Evolutionary conservation across 768 basidiomycete genomes (phyloP).

Genomic region (Agaricus subrufescens): DNA sequence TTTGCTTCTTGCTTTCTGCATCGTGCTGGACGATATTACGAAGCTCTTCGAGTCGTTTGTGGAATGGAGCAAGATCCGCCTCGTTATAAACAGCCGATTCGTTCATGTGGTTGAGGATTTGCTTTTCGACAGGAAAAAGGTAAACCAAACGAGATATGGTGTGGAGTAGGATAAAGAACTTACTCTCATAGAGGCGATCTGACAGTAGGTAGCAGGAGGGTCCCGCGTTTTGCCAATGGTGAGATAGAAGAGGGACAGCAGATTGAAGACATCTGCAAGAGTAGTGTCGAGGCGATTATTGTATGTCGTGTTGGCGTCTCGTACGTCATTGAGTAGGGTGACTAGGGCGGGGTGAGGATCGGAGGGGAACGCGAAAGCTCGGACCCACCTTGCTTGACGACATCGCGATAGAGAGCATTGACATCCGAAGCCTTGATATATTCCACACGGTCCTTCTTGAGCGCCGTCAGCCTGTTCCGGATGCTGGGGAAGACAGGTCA

Average conservation of each 20-base stretch:
- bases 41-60: slow-evolving; percentile 73
- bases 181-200: slow-evolving; percentile 93
- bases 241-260: slow-evolving; percentile 95
- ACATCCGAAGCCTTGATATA: slow-evolving; percentile 95
- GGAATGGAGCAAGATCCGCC: slow-evolving; percentile 84
- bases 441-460: slow-evolving; percentile 89
- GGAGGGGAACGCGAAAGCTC: neutral
- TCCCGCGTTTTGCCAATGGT: slow-evolving; percentile 96
- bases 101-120: slow-evolving; percentile 94
- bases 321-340: slow-evolving; percentile 86
- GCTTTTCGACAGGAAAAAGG: slow-evolving; percentile 38
- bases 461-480: slow-evolving; percentile 88
- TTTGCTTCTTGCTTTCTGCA: slow-evolving; percentile 74
- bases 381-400: slow-evolving; percentile 84
- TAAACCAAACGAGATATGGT: slow-evolving; percentile 8
- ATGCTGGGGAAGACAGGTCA: slow-evolving; percentile 51
- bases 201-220: slow-evolving; percentile 92
- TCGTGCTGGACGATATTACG: slow-evolving; percentile 85
- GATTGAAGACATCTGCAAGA: slow-evolving; percentile 91
- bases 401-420: slow-evolving; percentile 84
- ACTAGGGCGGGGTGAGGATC: slow-evolving; percentile 39
- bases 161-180: slow-evolving; percentile 31
- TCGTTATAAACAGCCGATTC: slow-evolving; percentile 95
- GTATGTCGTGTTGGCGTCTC: slow-evolving; percentile 69
- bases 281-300: slow-evolving; percentile 94